Evolutionary conservation across 2,329 filamentous ascomycete genomes (phyloP).

Genomic region (Monosporascus sp.): DNA sequence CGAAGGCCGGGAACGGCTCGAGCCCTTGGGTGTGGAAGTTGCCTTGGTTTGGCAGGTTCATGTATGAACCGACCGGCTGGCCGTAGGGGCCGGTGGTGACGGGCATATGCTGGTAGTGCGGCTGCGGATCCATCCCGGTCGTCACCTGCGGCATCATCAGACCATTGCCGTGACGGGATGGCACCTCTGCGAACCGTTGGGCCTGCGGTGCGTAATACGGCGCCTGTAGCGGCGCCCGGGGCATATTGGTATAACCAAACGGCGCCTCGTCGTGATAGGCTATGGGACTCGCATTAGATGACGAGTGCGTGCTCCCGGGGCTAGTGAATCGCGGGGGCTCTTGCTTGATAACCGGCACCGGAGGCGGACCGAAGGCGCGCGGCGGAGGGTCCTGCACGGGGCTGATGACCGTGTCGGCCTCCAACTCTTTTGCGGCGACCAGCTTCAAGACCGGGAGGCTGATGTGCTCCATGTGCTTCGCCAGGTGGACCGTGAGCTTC

Average conservation of each 20-base stretch:
- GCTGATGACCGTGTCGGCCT: conserved; percentile 61
- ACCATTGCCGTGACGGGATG: conserved; percentile 10
- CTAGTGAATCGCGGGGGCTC: conserved; percentile 21
- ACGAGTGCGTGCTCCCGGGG: conserved; percentile 11
- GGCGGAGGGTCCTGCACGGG: conserved; percentile 55
- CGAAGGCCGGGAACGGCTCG: conserved; percentile 33
- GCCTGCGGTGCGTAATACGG: conserved; percentile 18
- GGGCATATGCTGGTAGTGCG: conserved; percentile 26
- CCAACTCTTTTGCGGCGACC: conserved; percentile 47
- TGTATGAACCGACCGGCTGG: conserved; percentile 24
- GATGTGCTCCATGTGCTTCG: conserved; percentile 91
- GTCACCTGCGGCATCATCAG: conserved; percentile 18
- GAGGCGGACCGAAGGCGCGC: conserved; percentile 29
- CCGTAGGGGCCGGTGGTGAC: conserved; percentile 24
- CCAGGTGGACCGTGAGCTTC: conserved; percentile 87
- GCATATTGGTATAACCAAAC: conserved; percentile 13
- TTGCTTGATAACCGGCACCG: conserved; percentile 25
- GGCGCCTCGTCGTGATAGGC: conserved; percentile 12
- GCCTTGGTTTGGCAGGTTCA: conserved; percentile 22
- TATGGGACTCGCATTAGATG: conserved; percentile 10
- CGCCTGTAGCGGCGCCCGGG: conserved; percentile 12
- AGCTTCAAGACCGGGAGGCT: conserved; percentile 71
- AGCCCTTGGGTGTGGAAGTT: conserved; percentile 12
- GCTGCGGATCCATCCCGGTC: conserved; percentile 13
- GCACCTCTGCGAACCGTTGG: conserved; percentile 10